These are phyloP conservation scores for Erysiphe neolycopersici DNA, from an alignment of 2,329 filamentous ascomycete species.

Conservation along the genomic window DNA sequence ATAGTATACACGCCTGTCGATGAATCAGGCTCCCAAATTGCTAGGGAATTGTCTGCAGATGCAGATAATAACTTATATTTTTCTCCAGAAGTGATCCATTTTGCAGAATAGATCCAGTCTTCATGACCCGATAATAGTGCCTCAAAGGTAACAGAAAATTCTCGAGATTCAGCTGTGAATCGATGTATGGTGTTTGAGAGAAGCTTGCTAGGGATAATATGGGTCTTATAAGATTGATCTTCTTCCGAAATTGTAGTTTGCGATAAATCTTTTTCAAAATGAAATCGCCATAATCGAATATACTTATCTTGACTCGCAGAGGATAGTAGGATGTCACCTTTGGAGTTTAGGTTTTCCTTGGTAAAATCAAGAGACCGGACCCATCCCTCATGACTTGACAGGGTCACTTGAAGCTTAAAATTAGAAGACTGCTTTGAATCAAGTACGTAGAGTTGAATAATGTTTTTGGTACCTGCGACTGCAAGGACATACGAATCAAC, in stretches of 20 bases:
- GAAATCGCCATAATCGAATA: conserved; percentile 74
- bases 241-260: conserved; percentile 20
- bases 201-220: conserved; percentile 38
- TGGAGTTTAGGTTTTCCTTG: conserved; percentile 24
- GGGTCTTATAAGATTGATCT: conserved; percentile 27
- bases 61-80: conserved; percentile 56
- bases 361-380: conserved; percentile 64
- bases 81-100: conserved; percentile 13
- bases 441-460: conserved; percentile 55
- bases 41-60: conserved; percentile 83
- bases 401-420: conserved; percentile 48
- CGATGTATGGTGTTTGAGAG: conserved; percentile 75
- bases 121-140: conserved; percentile 84
- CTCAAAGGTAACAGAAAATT: conserved; percentile 74
- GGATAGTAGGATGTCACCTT: conserved; percentile 52
- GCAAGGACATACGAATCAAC: conserved; percentile 39
- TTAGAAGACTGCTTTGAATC: conserved; percentile 16
- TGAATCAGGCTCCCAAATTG: conserved; percentile 72
- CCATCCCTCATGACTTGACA: conserved; percentile 87
- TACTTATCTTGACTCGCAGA: conserved; percentile 97
- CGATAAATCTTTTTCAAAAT: conserved; percentile 36
- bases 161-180: conserved; percentile 29
- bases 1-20: conserved; percentile 81
- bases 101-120: conserved; percentile 85
- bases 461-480: conserved; percentile 58